phyloP scores from a whole-genome alignment of 2,329 filamentous ascomycete species.

The Periconia macrospinosa region DNA sequence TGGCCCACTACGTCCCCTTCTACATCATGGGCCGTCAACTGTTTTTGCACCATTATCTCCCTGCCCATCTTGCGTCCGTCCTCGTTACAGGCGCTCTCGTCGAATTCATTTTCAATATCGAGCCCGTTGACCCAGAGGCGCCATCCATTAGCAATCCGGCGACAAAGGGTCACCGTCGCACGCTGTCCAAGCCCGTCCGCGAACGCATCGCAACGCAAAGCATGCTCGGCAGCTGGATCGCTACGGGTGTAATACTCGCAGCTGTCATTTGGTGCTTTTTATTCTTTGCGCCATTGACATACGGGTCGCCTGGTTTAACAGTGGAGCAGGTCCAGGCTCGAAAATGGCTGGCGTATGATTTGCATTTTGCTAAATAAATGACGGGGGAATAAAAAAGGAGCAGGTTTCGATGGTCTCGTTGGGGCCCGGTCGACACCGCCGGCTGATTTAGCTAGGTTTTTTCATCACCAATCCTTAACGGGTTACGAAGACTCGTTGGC shows the following conservation, averaged over 20 bases:
- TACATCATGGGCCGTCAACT: conserved; percentile 97
- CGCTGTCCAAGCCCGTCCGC: conserved; percentile 70
- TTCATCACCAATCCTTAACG: too few relatives aligned
- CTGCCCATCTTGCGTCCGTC: conserved; percentile 86
- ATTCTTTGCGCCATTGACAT: conserved; percentile 94
- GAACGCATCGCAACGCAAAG: conserved; percentile 82
- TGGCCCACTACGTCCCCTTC: conserved; percentile 95
- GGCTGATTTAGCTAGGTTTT: too few relatives aligned
- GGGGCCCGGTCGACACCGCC: too few relatives aligned
- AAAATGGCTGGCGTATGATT: conserved; percentile 96
- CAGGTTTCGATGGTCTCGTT: too few relatives aligned
- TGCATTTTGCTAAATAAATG: conserved; percentile 94
- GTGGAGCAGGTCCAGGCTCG: conserved; percentile 77
- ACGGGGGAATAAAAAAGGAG: background rate
- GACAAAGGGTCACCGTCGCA: conserved; percentile 38
- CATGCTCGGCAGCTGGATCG: conserved; percentile 77
- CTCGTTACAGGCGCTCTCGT: conserved; percentile 88
- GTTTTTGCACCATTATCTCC: conserved; percentile 97
- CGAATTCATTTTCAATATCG: conserved; percentile 94
- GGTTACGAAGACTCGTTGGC: too few relatives aligned
- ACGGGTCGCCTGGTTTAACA: conserved; percentile 85
- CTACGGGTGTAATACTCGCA: conserved; percentile 68
- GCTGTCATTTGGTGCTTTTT: conserved; percentile 77
- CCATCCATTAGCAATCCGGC: conserved; percentile 32
- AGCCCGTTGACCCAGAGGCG: conserved; percentile 64